Percentiles rank a stretch among this genome's conserved stretches.
These are phyloP conservation scores for Ophiognomonia clavigignenti-juglandacearum DNA, from an alignment of 2,329 filamentous ascomycete genomes.

Conservation along the genomic window DNA sequence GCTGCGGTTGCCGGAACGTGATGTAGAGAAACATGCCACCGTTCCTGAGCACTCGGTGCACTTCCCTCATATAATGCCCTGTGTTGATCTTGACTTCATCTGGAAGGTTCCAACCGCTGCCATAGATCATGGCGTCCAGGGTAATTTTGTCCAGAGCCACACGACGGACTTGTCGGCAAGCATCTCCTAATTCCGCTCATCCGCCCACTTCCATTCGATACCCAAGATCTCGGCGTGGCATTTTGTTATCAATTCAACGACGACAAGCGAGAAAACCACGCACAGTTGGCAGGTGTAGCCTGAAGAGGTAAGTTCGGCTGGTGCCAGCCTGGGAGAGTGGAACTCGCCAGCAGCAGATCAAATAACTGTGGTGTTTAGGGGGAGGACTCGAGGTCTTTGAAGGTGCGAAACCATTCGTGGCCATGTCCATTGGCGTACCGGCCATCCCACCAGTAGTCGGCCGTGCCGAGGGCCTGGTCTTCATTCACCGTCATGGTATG, in stretches of 20 bases:
- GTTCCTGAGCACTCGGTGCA: slow-evolving; percentile 39
- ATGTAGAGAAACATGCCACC: slow-evolving; percentile 46
- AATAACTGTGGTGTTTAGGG: slow-evolving; percentile 32
- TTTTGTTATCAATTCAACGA: slow-evolving; percentile 46
- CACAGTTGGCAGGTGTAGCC: slow-evolving; percentile 50
- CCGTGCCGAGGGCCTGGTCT: slow-evolving; percentile 30
- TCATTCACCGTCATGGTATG: slow-evolving; percentile 15
- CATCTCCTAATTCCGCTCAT: slow-evolving; percentile 45
- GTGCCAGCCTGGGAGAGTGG: slow-evolving; percentile 38
- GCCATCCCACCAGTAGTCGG: slow-evolving; percentile 51
- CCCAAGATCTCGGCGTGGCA: slow-evolving; percentile 32
- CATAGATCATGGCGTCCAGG: slow-evolving; percentile 51
- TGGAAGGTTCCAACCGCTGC: slow-evolving; percentile 48
- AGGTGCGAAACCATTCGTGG: slow-evolving; percentile 52
- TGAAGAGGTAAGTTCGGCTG: slow-evolving; percentile 37
- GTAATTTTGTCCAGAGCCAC: slow-evolving; percentile 55
- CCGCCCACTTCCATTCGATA: slow-evolving; percentile 45
- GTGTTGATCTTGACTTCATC: slow-evolving; percentile 43
- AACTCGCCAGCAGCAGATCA: not conserved
- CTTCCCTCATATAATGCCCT: slow-evolving; percentile 41
- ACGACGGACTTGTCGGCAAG: slow-evolving; percentile 36
- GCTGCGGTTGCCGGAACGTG: slow-evolving; percentile 51
- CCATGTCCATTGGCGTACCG: slow-evolving; percentile 36
- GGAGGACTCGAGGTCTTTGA: slow-evolving; percentile 41
- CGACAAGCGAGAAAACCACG: slow-evolving; percentile 51